Evolutionary conservation across 306 rosid species (phyloP).

Genomic region (Alnus rubra): DNA sequence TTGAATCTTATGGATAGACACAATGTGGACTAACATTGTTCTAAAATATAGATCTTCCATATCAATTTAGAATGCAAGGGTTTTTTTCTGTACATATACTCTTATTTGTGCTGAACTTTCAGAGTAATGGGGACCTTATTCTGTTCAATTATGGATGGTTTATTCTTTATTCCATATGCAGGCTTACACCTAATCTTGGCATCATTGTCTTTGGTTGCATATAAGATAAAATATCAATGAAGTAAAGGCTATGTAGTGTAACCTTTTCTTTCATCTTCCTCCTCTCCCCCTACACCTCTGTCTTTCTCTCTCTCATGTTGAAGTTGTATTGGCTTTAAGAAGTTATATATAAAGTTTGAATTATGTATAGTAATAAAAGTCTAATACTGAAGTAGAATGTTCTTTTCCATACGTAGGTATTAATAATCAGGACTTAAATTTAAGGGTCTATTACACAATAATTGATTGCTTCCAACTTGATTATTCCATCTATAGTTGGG

Average conservation of each 20-base stretch:
- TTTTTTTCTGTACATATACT: background rate
- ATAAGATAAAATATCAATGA: background rate
- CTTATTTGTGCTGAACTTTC: background rate
- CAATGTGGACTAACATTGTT: background rate
- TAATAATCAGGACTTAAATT: slow-evolving; percentile 6
- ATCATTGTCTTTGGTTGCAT: background rate
- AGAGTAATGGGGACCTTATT: background rate
- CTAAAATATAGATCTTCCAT: background rate
- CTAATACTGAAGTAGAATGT: background rate
- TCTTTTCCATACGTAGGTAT: background rate
- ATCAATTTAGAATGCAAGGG: background rate
- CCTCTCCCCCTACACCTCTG: background rate
- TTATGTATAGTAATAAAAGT: background rate
- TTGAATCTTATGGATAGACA: background rate
- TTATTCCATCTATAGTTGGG: slow-evolving; percentile 16
- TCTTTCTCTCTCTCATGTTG: slow-evolving; percentile 5
- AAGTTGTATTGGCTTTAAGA: background rate
- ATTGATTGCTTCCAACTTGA: slow-evolving; percentile 7
- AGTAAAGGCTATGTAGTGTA: background rate
- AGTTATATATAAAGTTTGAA: background rate
- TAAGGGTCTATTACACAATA: slow-evolving; percentile 8
- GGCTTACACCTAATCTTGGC: background rate
- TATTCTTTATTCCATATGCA: background rate
- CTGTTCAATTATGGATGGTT: background rate
- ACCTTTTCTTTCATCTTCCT: background rate